Conservation (phyloP, 148 eudicot species). For the Vaccinium macrocarpon region DNA sequence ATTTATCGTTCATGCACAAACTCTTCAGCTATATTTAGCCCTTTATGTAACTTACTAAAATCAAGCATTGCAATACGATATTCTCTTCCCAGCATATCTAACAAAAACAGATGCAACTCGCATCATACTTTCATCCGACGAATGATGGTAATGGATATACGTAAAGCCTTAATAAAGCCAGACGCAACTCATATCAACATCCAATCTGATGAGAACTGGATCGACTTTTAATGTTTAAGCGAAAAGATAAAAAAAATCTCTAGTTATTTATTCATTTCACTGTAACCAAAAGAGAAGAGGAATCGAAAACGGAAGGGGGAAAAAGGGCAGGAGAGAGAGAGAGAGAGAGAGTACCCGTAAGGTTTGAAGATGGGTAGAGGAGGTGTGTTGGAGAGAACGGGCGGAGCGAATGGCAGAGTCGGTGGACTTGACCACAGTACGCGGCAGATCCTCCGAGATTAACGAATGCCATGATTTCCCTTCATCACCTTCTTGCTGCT, state of each 20-base stretch:
- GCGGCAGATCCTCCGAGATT: constrained; percentile 19
- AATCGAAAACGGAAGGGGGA: neutral
- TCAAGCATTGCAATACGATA: neutral
- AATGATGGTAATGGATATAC: too few species aligned
- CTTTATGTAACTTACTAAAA: neutral
- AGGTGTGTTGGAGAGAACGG: constrained; percentile 16
- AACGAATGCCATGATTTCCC: constrained; percentile 14
- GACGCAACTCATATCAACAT: neutral
- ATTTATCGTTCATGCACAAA: neutral
- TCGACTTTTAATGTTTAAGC: neutral
- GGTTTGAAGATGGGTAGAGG: constrained; percentile 2
- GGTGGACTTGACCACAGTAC: constrained; percentile 15
- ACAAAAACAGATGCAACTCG: too few species aligned
- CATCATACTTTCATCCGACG: neutral
- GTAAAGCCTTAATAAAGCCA: neutral
- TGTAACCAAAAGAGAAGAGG: neutral
- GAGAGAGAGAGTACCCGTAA: neutral
- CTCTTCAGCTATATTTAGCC: neutral
- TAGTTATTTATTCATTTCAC: neutral
- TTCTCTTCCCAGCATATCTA: neutral
- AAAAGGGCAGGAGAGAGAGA: neutral
- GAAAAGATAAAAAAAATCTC: neutral
- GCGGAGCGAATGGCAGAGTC: constrained; percentile 18
- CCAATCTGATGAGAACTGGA: neutral
- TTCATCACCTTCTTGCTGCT: neutral